Percentiles rank a stretch among this genome's conserved stretches.
These are phyloP conservation scores for Arthrocladium fulminans DNA, from an alignment of 2,329 filamentous ascomycete genomes.

Conservation along the genomic window DNA sequence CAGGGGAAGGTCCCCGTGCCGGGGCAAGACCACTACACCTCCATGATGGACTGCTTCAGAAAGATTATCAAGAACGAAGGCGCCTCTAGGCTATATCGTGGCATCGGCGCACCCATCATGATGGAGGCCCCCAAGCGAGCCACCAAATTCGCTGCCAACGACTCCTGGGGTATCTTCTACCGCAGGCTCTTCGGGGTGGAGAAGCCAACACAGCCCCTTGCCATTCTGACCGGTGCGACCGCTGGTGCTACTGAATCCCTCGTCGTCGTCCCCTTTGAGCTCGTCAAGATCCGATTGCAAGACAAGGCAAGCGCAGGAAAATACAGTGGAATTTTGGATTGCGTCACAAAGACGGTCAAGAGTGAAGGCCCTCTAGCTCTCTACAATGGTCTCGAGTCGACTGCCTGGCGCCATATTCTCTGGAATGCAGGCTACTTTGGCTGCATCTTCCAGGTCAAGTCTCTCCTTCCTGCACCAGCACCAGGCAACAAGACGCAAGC, in stretches of 20 bases:
- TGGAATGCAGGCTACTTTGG: conserved; percentile 98
- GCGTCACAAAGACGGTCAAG: conserved; percentile 60
- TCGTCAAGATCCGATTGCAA: conserved; percentile 96
- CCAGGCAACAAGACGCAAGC: conserved; percentile 62
- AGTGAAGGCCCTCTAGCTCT: conserved; percentile 77
- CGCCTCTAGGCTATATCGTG: conserved; percentile 84
- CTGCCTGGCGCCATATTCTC: conserved; percentile 86
- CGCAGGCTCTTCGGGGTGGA: conserved; percentile 71
- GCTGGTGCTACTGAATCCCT: conserved; percentile 94
- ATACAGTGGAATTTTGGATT: conserved; percentile 46
- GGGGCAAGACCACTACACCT: conserved; percentile 80
- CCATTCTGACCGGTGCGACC: conserved; percentile 84
- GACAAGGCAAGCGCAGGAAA: conserved; percentile 85
- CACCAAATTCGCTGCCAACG: conserved; percentile 98
- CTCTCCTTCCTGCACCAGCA: conserved; percentile 69
- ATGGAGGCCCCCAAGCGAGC: conserved; percentile 97
- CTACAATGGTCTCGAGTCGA: conserved; percentile 95
- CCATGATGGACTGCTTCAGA: conserved; percentile 95
- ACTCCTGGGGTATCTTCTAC: conserved; percentile 95
- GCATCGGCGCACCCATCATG: conserved; percentile 88
- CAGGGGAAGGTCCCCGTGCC: conserved; percentile 61
- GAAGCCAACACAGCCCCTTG: conserved; percentile 87
- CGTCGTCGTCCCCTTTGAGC: conserved; percentile 94
- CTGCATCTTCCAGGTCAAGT: conserved; percentile 93
- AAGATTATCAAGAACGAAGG: conserved; percentile 97